Evolutionary conservation across 495 filamentous ascomycete species (phyloP).

Genomic region (Aspergillus funiculosus): DNA sequence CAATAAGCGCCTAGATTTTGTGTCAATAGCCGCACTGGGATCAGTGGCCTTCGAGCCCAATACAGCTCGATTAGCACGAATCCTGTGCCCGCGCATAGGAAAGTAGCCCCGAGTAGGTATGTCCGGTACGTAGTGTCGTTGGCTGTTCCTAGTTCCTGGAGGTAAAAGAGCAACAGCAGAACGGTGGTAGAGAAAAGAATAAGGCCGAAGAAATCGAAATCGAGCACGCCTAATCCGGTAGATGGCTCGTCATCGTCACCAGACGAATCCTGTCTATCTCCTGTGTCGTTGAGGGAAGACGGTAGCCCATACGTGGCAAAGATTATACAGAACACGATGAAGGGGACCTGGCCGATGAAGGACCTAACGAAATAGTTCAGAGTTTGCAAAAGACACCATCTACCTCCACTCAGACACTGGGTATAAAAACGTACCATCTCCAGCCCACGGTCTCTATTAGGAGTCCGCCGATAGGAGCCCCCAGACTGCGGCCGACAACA

Average conservation of each 20-base stretch:
- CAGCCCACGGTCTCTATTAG: conserved; percentile 27
- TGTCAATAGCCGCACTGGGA: conserved; percentile 26
- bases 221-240: neutral
- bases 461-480: conserved; percentile 26
- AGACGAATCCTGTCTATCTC: neutral
- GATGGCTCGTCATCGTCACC: neutral
- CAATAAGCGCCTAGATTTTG: conserved; percentile 17
- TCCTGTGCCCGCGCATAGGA: conserved; percentile 4
- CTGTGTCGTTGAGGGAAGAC: conserved; percentile 8
- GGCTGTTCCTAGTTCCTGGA: conserved; percentile 3
- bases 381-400: too few relatives aligned
- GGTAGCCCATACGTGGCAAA: conserved; percentile 16
- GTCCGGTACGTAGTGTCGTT: neutral
- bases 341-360: conserved; percentile 28
- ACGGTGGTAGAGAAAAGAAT: conserved; percentile 14
- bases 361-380: conserved; percentile 18
- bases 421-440: conserved; percentile 31
- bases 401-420: too few relatives aligned
- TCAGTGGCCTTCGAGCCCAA: conserved; percentile 24
- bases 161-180: conserved; percentile 10
- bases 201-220: conserved; percentile 22
- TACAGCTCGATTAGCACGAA: conserved; percentile 26
- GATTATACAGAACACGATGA: conserved; percentile 20
- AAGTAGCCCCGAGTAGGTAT: neutral
- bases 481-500: conserved; percentile 23